Evolutionary conservation across 352 stramenopile genomes (phyloP), one percentile per base, ranked within the genome.

Genomic region (Phytophthora nicotianae): DNA sequence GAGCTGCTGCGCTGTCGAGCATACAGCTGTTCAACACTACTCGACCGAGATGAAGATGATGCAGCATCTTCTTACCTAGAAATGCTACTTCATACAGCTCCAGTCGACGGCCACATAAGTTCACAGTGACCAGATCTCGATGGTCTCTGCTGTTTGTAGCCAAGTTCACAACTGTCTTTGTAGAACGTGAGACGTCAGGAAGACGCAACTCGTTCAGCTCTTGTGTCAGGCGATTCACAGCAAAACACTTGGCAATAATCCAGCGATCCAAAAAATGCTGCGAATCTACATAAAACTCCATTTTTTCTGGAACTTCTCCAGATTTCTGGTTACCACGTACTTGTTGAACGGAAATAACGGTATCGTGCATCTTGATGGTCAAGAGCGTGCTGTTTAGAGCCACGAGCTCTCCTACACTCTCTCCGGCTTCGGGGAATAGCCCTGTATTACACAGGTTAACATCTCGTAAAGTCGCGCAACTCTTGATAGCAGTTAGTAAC

Each of bases 181-280:
- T 5, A 27, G 53, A 42, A 23, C 37, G 38, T 21, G 65, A 55
- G 13, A 45, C 33, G 2, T 26, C 52, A 35, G 77, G 74, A 5
- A 91, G 58, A 0, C 77, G 69, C 13, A 91, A 35, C 1, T 73
- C 47, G 14, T 93, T 93, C 3, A 91, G 63, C 27, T 86, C 63
- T 23, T 84, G 72, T 0, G 79, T 91, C 5, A 71, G 32, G 1
- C 82, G 82, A 49, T 93, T 93, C 26, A 91, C 59, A 8, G 63
- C 65, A 13, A 93, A 64, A 40, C 81, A 90, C 48, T 89, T 90
- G 1, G 75, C 69, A 10, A 91, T 51, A 46, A 93, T 82, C 79
- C 81, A 91, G 20, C 58, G 62, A 58, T 93, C 85, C 20, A 91
- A 72, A 50, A 81, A 69, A 27, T 93, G 76, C 5, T 54, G 48